Percentiles rank a stretch among this genome's conserved stretches.
Evolutionary conservation across 495 filamentous ascomycete species (phyloP).

Genomic region (Penicillium pulvis): DNA sequence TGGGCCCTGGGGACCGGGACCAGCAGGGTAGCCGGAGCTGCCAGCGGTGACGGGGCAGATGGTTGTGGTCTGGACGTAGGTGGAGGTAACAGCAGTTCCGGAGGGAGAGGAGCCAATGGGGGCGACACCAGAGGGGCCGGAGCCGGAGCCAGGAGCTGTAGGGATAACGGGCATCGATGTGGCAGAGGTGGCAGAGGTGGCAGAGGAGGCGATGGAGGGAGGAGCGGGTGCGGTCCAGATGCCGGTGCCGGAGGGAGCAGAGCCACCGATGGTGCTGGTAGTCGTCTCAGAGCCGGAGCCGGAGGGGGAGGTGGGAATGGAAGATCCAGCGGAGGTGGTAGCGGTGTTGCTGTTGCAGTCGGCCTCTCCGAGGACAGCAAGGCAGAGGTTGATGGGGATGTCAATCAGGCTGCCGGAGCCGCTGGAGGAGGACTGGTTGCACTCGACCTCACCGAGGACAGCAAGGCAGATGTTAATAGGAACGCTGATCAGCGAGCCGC

Average conservation of each 20-base stretch:
- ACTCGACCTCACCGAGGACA: constrained; percentile 30
- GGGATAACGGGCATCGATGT: not conserved
- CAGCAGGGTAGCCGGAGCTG: constrained; percentile 1
- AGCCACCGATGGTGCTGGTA: not conserved
- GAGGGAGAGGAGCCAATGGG: not conserved
- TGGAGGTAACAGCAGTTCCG: constrained; percentile 4
- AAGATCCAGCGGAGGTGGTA: constrained; percentile 3
- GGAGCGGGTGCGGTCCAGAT: not conserved
- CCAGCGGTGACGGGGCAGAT: not conserved
- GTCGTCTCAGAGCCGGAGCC: not conserved
- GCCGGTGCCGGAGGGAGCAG: not conserved
- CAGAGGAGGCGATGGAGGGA: not conserved
- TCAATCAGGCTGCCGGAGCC: constrained; percentile 25
- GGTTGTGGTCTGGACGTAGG: not conserved
- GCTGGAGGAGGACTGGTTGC: constrained; percentile 16
- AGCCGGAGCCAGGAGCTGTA: not conserved
- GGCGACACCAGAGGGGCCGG: not conserved
- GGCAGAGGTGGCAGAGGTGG: not conserved
- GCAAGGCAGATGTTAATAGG: constrained; percentile 34
- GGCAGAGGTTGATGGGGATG: constrained; percentile 33
- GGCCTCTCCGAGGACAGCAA: constrained; percentile 31
- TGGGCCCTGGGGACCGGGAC: constrained; percentile 3
- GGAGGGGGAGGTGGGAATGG: not conserved
- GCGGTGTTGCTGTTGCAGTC: constrained; percentile 21
- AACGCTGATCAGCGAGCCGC: constrained; percentile 32